Conservation (phyloP, 352 stramenopile species). For the Phytophthora colocasiae region DNA sequence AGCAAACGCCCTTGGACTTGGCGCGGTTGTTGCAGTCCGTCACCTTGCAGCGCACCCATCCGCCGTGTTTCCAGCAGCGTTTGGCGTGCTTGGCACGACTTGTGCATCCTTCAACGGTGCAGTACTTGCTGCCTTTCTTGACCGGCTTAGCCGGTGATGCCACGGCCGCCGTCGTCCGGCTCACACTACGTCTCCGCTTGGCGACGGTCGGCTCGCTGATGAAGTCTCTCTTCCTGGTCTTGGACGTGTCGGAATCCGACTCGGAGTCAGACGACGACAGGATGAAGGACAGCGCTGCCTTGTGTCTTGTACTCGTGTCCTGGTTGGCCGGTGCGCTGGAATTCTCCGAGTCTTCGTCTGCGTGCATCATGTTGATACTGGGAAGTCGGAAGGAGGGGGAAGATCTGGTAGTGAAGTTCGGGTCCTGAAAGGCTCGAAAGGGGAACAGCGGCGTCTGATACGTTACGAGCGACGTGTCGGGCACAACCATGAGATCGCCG, state of each 20-base stretch:
- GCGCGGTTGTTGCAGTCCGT: conserved; percentile 66
- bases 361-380: conserved; percentile 30
- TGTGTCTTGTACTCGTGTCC: conserved; percentile 22
- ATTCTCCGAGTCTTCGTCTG: conserved; percentile 23
- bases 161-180: not conserved
- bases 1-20: conserved; percentile 74
- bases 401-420: conserved; percentile 11
- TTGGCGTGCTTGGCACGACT: conserved; percentile 62
- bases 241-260: conserved; percentile 21
- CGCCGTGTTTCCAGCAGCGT: conserved; percentile 69
- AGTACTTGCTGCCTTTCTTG: conserved; percentile 70
- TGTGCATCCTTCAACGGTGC: conserved; percentile 52
- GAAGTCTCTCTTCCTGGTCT: conserved; percentile 24
- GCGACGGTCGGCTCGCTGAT: conserved; percentile 20
- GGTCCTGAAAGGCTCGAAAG: conserved; percentile 16
- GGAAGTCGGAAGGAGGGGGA: conserved; percentile 18
- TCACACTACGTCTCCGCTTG: conserved; percentile 30
- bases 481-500: conserved; percentile 31
- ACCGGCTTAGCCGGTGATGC: conserved; percentile 3
- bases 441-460: conserved; percentile 25
- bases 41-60: conserved; percentile 66
- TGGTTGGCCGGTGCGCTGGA: conserved; percentile 12
- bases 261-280: conserved; percentile 41
- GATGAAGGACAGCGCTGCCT: conserved; percentile 45
- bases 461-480: conserved; percentile 26